These are phyloP conservation scores for Homolaphlyctis polyrhiza DNA, from an alignment of 371 early-diverging fungal genomes.

Conservation along the genomic window DNA sequence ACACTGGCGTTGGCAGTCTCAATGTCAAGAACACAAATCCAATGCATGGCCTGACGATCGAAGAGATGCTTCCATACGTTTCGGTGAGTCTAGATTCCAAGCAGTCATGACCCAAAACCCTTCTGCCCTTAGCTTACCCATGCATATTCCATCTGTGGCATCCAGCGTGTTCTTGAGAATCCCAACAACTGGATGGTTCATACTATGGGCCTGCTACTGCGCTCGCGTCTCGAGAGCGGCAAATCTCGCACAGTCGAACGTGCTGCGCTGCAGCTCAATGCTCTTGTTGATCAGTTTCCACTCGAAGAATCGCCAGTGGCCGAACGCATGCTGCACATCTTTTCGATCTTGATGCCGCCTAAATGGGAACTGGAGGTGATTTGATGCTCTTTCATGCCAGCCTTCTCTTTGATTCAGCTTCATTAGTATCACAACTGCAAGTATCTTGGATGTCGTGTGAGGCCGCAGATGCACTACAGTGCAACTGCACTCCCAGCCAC, in stretches of 20 bases:
- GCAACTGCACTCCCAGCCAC: no score
- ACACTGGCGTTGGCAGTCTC: slow-evolving; percentile 28
- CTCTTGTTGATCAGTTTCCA: slow-evolving; percentile 86
- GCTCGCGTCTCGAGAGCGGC: slow-evolving; percentile 84
- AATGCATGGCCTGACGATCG: slow-evolving; percentile 81
- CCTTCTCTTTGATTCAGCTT: no score
- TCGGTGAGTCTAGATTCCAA: slow-evolving; percentile 35
- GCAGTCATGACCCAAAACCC: not conserved
- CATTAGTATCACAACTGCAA: no score
- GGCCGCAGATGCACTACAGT: no score
- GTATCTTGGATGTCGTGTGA: no score
- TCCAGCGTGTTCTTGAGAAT: slow-evolving; percentile 77
- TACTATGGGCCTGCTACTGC: slow-evolving; percentile 84
- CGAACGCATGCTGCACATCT: slow-evolving; percentile 79
- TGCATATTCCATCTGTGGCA: no score
- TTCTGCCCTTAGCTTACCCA: slow-evolving; percentile 5
- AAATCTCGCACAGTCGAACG: slow-evolving; percentile 89
- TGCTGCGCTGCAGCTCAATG: slow-evolving; percentile 85
- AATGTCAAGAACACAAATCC: slow-evolving; percentile 93
- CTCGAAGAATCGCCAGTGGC: slow-evolving; percentile 66
- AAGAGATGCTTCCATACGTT: slow-evolving; percentile 92
- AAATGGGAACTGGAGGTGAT: slow-evolving; percentile 89
- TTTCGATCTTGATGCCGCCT: slow-evolving; percentile 71
- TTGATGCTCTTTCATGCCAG: no score
- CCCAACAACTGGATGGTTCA: slow-evolving; percentile 96